Conservation (phyloP, 2,329 filamentous ascomycete genomes). For the Ophiostoma piceae region DNA sequence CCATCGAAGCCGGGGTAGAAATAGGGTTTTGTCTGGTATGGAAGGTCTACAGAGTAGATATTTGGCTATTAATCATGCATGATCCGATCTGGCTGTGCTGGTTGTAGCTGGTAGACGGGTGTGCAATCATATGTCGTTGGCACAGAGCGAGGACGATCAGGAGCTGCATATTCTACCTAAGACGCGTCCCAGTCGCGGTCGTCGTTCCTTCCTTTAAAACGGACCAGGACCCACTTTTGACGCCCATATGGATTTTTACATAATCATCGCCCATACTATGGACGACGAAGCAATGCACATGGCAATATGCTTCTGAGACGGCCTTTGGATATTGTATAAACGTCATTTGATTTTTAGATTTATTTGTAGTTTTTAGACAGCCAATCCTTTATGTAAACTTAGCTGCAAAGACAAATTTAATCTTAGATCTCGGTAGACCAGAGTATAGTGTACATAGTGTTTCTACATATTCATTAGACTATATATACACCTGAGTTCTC, state of each 20-base stretch:
- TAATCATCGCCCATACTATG: not conserved
- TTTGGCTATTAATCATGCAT: not conserved
- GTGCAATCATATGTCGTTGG: not conserved
- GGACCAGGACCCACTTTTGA: not conserved
- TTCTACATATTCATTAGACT: too few relatives aligned
- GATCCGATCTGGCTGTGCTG: not conserved
- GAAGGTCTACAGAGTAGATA: not conserved
- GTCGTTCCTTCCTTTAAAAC: not conserved
- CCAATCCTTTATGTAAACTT: too few relatives aligned
- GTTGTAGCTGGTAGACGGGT: not conserved
- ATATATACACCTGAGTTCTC: too few relatives aligned
- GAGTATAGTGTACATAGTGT: too few relatives aligned
- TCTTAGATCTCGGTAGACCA: too few relatives aligned
- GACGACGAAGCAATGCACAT: not conserved
- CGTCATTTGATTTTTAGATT: too few relatives aligned
- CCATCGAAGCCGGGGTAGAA: conserved; percentile 6
- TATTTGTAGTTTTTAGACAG: too few relatives aligned
- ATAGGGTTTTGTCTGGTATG: too few relatives aligned
- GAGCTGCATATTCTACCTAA: not conserved
- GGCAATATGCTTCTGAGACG: not conserved
- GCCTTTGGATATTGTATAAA: not conserved
- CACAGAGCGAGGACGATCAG: not conserved
- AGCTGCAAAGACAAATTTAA: too few relatives aligned
- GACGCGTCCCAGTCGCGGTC: conserved; percentile 8
- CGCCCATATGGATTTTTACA: not conserved